phyloP scores from a whole-genome alignment of 2,329 filamentous ascomycete species.

The Clarireedia paspali region DNA sequence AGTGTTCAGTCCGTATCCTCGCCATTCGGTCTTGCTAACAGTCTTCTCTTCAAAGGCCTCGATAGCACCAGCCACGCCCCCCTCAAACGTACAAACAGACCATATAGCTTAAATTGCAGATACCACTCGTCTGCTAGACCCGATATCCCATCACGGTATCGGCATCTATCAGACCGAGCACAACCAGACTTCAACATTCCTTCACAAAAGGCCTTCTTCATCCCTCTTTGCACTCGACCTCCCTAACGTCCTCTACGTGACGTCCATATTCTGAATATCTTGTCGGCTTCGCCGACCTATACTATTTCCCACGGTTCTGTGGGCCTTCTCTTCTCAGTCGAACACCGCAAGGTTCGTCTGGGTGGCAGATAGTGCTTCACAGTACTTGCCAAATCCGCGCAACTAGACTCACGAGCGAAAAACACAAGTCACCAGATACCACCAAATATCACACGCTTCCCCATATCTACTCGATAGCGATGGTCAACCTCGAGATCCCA shows the following conservation, averaged over 20 bases:
- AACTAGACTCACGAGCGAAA: not conserved
- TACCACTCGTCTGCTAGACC: slow-evolving; percentile 69
- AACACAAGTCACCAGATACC: not conserved
- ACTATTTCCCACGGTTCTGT: slow-evolving; percentile 57
- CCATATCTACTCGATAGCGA: slow-evolving; percentile 43
- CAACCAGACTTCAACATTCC: slow-evolving; percentile 71
- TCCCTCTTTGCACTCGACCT: slow-evolving; percentile 76
- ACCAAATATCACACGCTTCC: not conserved
- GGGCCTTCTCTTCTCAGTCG: slow-evolving; percentile 97
- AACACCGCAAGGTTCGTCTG: slow-evolving; percentile 93
- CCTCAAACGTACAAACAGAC: slow-evolving; percentile 8
- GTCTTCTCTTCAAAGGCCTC: slow-evolving; percentile 37
- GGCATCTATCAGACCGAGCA: slow-evolving; percentile 65
- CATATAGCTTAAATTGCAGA: slow-evolving; percentile 38
- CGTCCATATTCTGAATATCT: slow-evolving; percentile 50
- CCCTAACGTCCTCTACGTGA: slow-evolving; percentile 76
- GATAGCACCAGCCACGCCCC: slow-evolving; percentile 50
- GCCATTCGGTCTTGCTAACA: slow-evolving; percentile 7
- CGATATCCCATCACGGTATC: slow-evolving; percentile 81
- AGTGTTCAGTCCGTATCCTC: not conserved
- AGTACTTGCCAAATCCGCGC: slow-evolving; percentile 37
- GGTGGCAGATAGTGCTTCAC: slow-evolving; percentile 96
- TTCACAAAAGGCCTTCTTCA: slow-evolving; percentile 72
- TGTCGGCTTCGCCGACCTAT: slow-evolving; percentile 69
- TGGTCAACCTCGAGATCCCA: slow-evolving; percentile 78